phyloP scores from a whole-genome alignment of 306 rosid genomes.

The Hippophae gyantsensis region DNA sequence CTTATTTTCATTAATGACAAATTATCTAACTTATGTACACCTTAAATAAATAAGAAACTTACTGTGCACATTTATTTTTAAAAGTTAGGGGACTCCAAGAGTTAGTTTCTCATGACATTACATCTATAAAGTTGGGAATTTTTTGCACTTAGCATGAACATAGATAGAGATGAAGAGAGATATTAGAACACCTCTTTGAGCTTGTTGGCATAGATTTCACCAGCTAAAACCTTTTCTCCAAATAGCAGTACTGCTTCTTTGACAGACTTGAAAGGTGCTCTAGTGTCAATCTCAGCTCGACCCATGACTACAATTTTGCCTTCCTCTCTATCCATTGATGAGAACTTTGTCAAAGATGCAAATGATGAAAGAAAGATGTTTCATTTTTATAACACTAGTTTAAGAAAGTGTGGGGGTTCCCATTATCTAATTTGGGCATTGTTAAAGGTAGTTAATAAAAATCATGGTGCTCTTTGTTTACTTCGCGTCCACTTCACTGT shows the following conservation, averaged over 20 bases:
- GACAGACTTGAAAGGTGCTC: slow-evolving; percentile 77
- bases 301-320: slow-evolving; percentile 31
- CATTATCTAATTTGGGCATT: slow-evolving; percentile 24
- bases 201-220: slow-evolving; percentile 70
- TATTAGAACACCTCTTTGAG: slow-evolving; percentile 51
- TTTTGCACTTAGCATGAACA: too few species aligned
- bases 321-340: slow-evolving; percentile 28
- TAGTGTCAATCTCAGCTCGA: slow-evolving; percentile 72
- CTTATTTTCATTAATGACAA: too few species aligned
- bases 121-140: too few species aligned
- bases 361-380: too few species aligned
- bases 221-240: slow-evolving; percentile 71
- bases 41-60: too few species aligned
- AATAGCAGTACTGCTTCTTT: slow-evolving; percentile 81
- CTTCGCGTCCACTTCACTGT: slow-evolving; percentile 99
- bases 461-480: slow-evolving; percentile 31
- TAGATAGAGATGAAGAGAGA: background rate
- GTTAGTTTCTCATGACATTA: too few species aligned
- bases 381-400: slow-evolving; percentile 24
- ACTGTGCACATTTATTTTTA: too few species aligned
- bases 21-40: too few species aligned
- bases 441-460: slow-evolving; percentile 26
- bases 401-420: slow-evolving; percentile 26
- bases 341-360: too few species aligned
- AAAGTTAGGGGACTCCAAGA: too few species aligned